phyloP scores from a whole-genome alignment of 768 basidiomycete genomes.

The Piloderma croceum region DNA sequence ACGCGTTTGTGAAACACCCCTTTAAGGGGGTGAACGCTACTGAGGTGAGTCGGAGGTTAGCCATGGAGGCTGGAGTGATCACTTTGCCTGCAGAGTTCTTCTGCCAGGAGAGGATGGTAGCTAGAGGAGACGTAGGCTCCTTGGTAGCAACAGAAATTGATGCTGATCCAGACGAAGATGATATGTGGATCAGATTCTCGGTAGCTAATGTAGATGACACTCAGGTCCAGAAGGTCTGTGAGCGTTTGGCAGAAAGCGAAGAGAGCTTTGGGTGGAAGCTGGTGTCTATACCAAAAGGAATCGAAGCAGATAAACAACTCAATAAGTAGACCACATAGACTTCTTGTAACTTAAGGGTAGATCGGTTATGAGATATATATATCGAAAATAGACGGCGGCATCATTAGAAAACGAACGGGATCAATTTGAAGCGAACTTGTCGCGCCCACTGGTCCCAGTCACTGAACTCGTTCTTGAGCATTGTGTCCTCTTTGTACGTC shows the following conservation, averaged over 20 bases:
- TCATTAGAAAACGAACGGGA: conserved; percentile 30
- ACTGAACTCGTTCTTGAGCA: conserved; percentile 26
- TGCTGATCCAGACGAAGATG: conserved; percentile 32
- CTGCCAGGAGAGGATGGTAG: conserved; percentile 14
- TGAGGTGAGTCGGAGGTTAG: conserved; percentile 55
- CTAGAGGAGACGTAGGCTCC: conserved; percentile 10
- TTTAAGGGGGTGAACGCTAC: conserved; percentile 41
- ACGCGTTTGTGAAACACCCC: conserved; percentile 70
- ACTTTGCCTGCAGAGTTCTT: conserved; percentile 67
- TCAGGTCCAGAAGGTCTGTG: conserved; percentile 46
- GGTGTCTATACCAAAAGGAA: no score
- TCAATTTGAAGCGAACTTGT: conserved; percentile 23
- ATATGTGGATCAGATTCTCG: conserved; percentile 71
- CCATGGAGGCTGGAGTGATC: conserved; percentile 56
- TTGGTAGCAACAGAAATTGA: conserved; percentile 18
- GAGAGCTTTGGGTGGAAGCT: no score
- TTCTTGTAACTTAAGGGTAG: no score
- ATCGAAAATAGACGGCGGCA: no score
- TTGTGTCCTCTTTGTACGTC: conserved; percentile 24
- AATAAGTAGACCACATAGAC: no score
- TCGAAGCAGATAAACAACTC: no score
- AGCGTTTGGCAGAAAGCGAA: no score
- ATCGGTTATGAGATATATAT: no score
- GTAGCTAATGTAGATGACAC: conserved; percentile 76
- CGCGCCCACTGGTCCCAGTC: conserved; percentile 28